Evolutionary conservation across 2,329 filamentous ascomycete genomes (phyloP).

Genomic region (Talaromyces sp.): DNA sequence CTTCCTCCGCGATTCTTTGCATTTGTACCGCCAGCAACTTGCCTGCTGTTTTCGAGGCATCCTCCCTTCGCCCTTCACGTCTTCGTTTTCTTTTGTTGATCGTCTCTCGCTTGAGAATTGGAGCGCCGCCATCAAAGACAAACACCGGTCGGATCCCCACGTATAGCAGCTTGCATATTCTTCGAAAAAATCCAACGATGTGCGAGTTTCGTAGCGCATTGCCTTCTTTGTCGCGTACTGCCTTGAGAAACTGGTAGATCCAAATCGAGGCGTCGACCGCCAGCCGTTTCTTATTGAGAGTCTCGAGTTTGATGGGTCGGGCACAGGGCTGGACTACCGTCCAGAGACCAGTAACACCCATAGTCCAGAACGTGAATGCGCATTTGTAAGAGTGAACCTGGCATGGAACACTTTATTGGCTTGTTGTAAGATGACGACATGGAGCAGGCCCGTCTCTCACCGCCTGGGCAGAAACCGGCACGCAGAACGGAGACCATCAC

Average conservation of each 20-base stretch:
- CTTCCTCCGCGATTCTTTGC: slow-evolving; percentile 85
- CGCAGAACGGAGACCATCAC: no score
- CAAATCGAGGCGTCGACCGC: slow-evolving; percentile 98
- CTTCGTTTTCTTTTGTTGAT: slow-evolving; percentile 76
- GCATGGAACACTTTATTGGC: neutral
- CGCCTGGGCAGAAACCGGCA: no score
- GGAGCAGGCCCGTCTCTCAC: neutral
- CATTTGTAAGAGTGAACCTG: neutral
- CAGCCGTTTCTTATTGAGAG: slow-evolving; percentile 91
- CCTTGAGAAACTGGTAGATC: slow-evolving; percentile 99
- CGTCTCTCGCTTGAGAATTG: slow-evolving; percentile 85
- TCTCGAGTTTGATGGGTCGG: slow-evolving; percentile 92
- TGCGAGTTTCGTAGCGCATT: slow-evolving; percentile 96
- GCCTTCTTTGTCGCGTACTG: slow-evolving; percentile 96
- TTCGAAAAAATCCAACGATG: slow-evolving; percentile 94
- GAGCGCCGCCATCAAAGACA: slow-evolving; percentile 95
- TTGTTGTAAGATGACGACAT: neutral
- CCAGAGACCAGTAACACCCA: slow-evolving; percentile 99
- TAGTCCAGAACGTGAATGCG: slow-evolving; percentile 41
- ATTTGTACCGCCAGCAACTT: slow-evolving; percentile 93
- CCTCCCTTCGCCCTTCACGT: slow-evolving; percentile 85
- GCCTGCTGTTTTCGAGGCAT: slow-evolving; percentile 88
- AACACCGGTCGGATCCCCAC: slow-evolving; percentile 96
- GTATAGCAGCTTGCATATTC: slow-evolving; percentile 96
- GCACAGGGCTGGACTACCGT: slow-evolving; percentile 93